Conservation (phyloP, 2,329 filamentous ascomycete species). For the Westerdykella sp. region DNA sequence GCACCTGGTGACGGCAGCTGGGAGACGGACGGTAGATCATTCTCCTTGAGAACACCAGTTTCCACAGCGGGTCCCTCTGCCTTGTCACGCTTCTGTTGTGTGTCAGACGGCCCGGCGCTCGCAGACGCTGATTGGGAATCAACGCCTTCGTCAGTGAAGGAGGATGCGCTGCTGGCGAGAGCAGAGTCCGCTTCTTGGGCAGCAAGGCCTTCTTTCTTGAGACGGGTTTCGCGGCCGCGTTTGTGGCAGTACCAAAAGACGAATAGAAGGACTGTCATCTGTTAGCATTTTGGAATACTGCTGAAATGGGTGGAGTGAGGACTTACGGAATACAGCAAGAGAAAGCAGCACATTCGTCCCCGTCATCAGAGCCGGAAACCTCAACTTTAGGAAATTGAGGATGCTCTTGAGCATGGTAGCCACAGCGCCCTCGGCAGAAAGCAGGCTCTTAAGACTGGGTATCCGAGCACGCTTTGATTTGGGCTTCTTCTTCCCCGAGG, state of each 20-base stretch:
- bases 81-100: conserved; percentile 22
- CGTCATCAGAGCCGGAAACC: conserved; percentile 79
- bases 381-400: conserved; percentile 74
- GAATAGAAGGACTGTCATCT: conserved; percentile 64
- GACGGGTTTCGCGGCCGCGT: conserved; percentile 76
- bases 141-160: conserved; percentile 18
- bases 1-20: conserved; percentile 31
- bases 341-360: conserved; percentile 91
- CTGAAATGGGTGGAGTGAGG: not conserved
- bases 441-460: conserved; percentile 67
- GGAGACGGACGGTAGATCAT: conserved; percentile 32
- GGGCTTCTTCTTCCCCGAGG: conserved; percentile 23
- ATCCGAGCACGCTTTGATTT: conserved; percentile 60
- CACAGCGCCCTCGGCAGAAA: conserved; percentile 81
- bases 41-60: conserved; percentile 15
- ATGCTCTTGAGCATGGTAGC: conserved; percentile 84
- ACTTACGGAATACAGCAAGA: conserved; percentile 76
- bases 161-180: conserved; percentile 25
- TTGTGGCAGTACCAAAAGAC: conserved; percentile 99
- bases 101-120: conserved; percentile 19
- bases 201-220: conserved; percentile 54
- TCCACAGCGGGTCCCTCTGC: conserved; percentile 13
- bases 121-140: no score
- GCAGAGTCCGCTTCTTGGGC: conserved; percentile 25
- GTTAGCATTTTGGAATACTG: conserved; percentile 13